Evolutionary conservation across 495 filamentous ascomycete species (phyloP), one percentile per base, ranked within the genome.

Genomic region (Trichoderma reesei): DNA sequence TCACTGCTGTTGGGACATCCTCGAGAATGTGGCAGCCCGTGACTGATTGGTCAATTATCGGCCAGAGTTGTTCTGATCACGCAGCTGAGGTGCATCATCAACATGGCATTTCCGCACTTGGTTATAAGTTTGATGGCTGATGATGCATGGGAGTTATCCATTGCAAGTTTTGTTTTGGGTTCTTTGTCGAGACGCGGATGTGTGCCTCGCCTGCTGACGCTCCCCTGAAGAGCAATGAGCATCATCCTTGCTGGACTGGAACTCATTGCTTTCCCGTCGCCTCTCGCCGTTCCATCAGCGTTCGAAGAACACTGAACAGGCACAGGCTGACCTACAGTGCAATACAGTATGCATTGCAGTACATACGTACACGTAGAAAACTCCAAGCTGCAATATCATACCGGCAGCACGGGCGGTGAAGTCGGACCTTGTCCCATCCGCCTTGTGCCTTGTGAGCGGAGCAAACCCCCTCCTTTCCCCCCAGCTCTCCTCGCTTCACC

Each of bases 391-490:
- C n/a, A n/a, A n/a, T n/a, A n/a, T n/a, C n/a, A n/a, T n/a, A n/a
- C n/a, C n/a, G n/a, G n/a, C 44, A 48, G 14, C 44, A 48, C 44
- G 44, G 51, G 51, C 51, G 51, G 51, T 56, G 51, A 56, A n/a
- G 18, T 56, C 7, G 26, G 26, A 33, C 20, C 8, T 9, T 13
- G 10, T 5, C 5, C 20, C 34, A 1, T 7, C 51, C 51, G 8
- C 34, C 51, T n/a, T n/a, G n/a, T n/a, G 51, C 51, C 51, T 56
- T 56, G 51, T 31, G 18, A 56, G 51, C 51, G 51, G 51, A 56
- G 51, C 51, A 9, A 4, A 26, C 31, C 14, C 51, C 34, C 51
- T 13, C 51, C 11, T 33, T 13, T 34, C n/a, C n/a, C n/a, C n/a
- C n/a, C n/a, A n/a, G n/a, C n/a, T n/a, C n/a, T n/a, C n/a, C n/a